Evolutionary conservation across 2,329 filamentous ascomycete genomes (phyloP), one percentile per base, ranked within the genome.

Genomic region (Diaporthe vexans): DNA sequence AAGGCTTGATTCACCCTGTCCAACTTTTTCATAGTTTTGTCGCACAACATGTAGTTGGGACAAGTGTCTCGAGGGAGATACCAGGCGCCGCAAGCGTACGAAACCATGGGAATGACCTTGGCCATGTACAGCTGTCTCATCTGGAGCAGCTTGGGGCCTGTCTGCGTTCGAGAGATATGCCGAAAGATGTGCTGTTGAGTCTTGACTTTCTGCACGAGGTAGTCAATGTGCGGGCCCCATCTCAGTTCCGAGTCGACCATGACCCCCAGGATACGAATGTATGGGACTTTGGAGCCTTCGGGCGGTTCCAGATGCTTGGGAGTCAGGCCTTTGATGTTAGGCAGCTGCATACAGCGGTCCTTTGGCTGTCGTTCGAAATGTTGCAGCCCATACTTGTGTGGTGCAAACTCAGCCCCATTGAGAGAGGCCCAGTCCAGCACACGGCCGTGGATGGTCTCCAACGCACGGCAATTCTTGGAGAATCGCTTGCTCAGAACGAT

Each of bases 101-200:
- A 6, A 24, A 58, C 15, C 10, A 37, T 24, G 5, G 56, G 56
- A 2, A 58, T 21, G 56, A 37, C 56, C 33, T 58, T 58, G 56
- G 33, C 21, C 21, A 3, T 37, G 56, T 58, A 58, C 56, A 58
- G 33, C 56, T 37, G 56, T 58, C 56, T 58, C 56, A 58, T 58
- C 8, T 58, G 19, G 10, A 13, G 19, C 33, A 58, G 56, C 33
- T 4, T 37, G 33, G 56, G 56, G 7, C 56, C 56, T 24, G 56
- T 37, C 33, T 58, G 56, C 33, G 56, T 58, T 40, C 33, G 56
- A 58, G 56, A 58, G 11, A 58, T 58, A 33, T 58, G 56, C 56
- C 56, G 24, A 17, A 58, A 37, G 56, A 24, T 58, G 6, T 58
- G 24, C 10, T 8, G 56, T 58, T 58, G 56, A 33, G 5, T 33